Percentiles rank a stretch among this genome's conserved stretches.
Conservation (phyloP, 228 moss, liverwort and hornwort genomes). For the Sphagnum magellanicum region DNA sequence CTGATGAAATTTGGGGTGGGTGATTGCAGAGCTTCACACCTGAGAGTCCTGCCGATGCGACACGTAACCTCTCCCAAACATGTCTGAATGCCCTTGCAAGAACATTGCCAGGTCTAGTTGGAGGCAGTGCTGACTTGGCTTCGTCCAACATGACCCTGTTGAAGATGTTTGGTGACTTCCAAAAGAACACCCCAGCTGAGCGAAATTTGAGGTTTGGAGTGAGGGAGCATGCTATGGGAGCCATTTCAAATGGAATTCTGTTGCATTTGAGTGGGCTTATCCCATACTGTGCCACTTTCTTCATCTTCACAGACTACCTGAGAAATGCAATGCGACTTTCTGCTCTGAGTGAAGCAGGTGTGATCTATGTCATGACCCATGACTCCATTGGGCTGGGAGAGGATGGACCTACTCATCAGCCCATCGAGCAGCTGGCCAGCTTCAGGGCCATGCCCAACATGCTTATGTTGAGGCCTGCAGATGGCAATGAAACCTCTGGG, state of each 20-base stretch:
- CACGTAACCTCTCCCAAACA: slow-evolving; percentile 79
- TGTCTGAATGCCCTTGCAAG: slow-evolving; percentile 72
- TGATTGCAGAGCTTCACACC: slow-evolving; percentile 52
- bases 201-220: slow-evolving; percentile 88
- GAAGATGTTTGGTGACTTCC: slow-evolving; percentile 99
- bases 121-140: slow-evolving; percentile 91
- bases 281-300: slow-evolving; percentile 93
- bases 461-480: slow-evolving; percentile 81
- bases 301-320: slow-evolving; percentile 93
- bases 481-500: slow-evolving; percentile 91
- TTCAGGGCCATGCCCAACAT: slow-evolving; percentile 95
- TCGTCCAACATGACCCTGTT: slow-evolving; percentile 92
- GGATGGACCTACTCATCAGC: slow-evolving; percentile 95
- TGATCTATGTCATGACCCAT: slow-evolving; percentile 95
- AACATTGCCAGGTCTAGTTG: slow-evolving; percentile 67
- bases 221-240: slow-evolving; percentile 92
- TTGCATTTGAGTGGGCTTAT: slow-evolving; percentile 76
- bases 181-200: slow-evolving; percentile 69
- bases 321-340: slow-evolving; percentile 79
- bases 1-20: not conserved
- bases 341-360: slow-evolving; percentile 60
- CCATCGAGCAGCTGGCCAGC: slow-evolving; percentile 87
- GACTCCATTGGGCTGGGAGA: slow-evolving; percentile 92
- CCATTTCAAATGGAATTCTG: slow-evolving; percentile 68
- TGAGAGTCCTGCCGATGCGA: slow-evolving; percentile 68